phyloP scores from a whole-genome alignment of 2,329 filamentous ascomycete species.

The Lachnellula hyalina region DNA sequence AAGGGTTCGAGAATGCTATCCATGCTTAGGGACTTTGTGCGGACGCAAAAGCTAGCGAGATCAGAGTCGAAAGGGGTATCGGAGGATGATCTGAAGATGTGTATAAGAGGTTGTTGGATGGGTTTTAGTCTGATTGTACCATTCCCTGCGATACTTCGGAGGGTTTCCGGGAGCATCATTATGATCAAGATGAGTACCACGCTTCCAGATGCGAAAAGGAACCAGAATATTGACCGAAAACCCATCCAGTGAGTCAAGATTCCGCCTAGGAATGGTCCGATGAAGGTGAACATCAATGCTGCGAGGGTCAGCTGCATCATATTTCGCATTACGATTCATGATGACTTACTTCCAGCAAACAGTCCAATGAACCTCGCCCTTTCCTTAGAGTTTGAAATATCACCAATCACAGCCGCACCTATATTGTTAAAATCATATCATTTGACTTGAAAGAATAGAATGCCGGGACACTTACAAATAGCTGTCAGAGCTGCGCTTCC shows the following conservation, averaged over 20 bases:
- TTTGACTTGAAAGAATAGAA: neutral
- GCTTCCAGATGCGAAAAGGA: slow-evolving; percentile 41
- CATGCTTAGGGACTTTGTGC: slow-evolving; percentile 35
- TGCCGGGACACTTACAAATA: slow-evolving; percentile 30
- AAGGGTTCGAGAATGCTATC: slow-evolving; percentile 6
- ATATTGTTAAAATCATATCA: neutral
- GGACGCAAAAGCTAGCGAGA: slow-evolving; percentile 28
- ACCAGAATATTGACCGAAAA: slow-evolving; percentile 47
- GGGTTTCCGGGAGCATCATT: slow-evolving; percentile 22
- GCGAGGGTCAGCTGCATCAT: slow-evolving; percentile 4
- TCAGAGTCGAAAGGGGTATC: slow-evolving; percentile 2
- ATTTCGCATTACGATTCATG: neutral
- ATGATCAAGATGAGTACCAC: slow-evolving; percentile 28
- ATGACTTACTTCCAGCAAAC: slow-evolving; percentile 24
- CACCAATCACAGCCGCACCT: slow-evolving; percentile 54
- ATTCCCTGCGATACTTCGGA: slow-evolving; percentile 23
- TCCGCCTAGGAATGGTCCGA: slow-evolving; percentile 47
- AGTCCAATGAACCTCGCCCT: slow-evolving; percentile 61
- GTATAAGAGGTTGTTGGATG: slow-evolving; percentile 34
- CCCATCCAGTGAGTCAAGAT: slow-evolving; percentile 39
- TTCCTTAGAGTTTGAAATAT: slow-evolving; percentile 56
- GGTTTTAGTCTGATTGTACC: slow-evolving; percentile 28
- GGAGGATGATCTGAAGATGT: slow-evolving; percentile 1
- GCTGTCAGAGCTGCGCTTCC: slow-evolving; percentile 56
- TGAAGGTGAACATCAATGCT: slow-evolving; percentile 30